Evolutionary conservation across 495 filamentous ascomycete species (phyloP), one percentile per base, ranked within the genome.

Genomic region (Aspergillus bertholletiae): DNA sequence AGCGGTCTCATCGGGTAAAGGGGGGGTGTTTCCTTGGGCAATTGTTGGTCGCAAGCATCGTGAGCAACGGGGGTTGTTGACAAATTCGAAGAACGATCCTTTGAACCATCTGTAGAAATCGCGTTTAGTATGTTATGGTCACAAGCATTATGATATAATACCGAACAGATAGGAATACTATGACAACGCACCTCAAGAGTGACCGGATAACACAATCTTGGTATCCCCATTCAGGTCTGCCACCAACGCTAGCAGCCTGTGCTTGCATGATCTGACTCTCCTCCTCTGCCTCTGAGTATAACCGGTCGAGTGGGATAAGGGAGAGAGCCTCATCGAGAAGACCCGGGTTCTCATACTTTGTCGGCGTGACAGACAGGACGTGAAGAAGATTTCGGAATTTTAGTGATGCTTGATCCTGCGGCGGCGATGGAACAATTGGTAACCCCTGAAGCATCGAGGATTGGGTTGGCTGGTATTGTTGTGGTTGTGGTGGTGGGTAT

Each of bases 121-220:
- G 55, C 53, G 56, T 56, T 68, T 48, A 71, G 59, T 59, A 55
- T 53, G 20, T n/a, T 20, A 20, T 15, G 5, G 15, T 5, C 5
- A 27, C 12, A 7, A 50, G 15, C n/a, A n/a, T n/a, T n/a, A n/a
- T n/a, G n/a, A n/a, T n/a, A n/a, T n/a, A n/a, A n/a, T n/a, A n/a
- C n/a, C n/a, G n/a, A n/a, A n/a, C n/a, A n/a, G n/a, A n/a, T n/a
- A n/a, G n/a, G n/a, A n/a, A n/a, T n/a, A n/a, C n/a, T n/a, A n/a
- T n/a, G n/a, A n/a, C 13, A 51, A 70, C 67, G 52, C 60, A 74
- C 90, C 84, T 92, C 54, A 97, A 73, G 55, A 99, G 76, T 55
- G 94, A 89, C 61, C 88, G 84, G 60, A 99, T 87, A 27, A 97
- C 89, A 75, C 93, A 99, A 75, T 99, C 94, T 71, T 97, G 95